Evolutionary conservation across 1,139 yeast genomes (phyloP).

Genomic region (Scheffersomyces stambukii): DNA sequence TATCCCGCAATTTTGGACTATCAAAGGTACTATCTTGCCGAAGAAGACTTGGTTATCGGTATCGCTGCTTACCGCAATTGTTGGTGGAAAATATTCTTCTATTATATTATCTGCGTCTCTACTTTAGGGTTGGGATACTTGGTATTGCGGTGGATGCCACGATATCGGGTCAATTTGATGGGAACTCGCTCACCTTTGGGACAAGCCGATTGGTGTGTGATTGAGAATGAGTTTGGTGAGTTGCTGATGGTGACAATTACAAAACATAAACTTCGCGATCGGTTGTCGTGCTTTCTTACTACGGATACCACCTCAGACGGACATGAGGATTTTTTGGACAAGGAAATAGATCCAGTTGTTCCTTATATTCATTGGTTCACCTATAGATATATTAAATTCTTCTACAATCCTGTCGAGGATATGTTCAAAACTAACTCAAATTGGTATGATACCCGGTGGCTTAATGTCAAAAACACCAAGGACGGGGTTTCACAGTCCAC

Average conservation of each 20-base stretch:
- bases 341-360: slow-evolving; percentile 55
- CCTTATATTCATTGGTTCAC: slow-evolving; percentile 67
- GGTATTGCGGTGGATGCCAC: slow-evolving; percentile 80
- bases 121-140: slow-evolving; percentile 74
- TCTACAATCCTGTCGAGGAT: slow-evolving; percentile 84
- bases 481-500: slow-evolving; percentile 71
- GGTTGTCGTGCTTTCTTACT: slow-evolving; percentile 64
- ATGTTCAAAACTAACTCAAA: slow-evolving; percentile 77
- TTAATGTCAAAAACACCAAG: slow-evolving; percentile 48
- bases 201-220: slow-evolving; percentile 85
- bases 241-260: slow-evolving; percentile 55
- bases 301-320: slow-evolving; percentile 5
- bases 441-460: slow-evolving; percentile 85
- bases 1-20: slow-evolving; percentile 43
- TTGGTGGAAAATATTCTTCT: slow-evolving; percentile 39
- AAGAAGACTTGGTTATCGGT: slow-evolving; percentile 90
- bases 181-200: slow-evolving; percentile 72
- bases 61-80: slow-evolving; percentile 82
- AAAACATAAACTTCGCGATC: slow-evolving; percentile 61
- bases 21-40: slow-evolving; percentile 89
- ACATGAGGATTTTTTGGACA: slow-evolving; percentile 14
- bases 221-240: slow-evolving; percentile 93
- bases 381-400: slow-evolving; percentile 78
- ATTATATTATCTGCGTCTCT: slow-evolving; percentile 49
- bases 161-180: slow-evolving; percentile 60